A percentile compares a stretch with the other conserved stretches of the same genome.
Conservation (phyloP, 495 filamentous ascomycete genomes). For the Chaetomium tenue region DNA sequence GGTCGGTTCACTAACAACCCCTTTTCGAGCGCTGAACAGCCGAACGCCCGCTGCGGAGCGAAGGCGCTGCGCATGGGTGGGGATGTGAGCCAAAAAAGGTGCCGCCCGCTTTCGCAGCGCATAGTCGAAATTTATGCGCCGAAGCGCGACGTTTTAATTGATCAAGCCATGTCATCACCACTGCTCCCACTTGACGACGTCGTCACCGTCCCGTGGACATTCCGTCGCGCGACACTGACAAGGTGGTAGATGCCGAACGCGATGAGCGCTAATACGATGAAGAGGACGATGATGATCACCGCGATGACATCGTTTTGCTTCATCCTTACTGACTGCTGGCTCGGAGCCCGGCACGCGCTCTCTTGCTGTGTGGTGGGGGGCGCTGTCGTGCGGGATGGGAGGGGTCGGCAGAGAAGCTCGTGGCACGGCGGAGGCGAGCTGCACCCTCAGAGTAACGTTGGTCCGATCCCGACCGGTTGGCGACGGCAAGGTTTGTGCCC, state of each 20-base stretch:
- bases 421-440: constrained; percentile 1
- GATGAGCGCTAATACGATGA: constrained; percentile 67
- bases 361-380: neutral
- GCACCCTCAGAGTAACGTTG: neutral
- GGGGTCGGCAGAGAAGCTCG: neutral
- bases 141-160: too few species aligned
- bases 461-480: neutral
- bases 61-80: neutral
- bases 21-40: neutral
- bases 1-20: neutral
- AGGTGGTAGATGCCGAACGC: constrained; percentile 67
- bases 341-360: too few species aligned
- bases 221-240: constrained; percentile 48
- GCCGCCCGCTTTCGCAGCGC: too few species aligned
- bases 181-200: constrained; percentile 36
- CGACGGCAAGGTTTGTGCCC: neutral
- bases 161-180: constrained; percentile 7
- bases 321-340: constrained; percentile 42
- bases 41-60: neutral
- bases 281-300: constrained; percentile 78
- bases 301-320: constrained; percentile 77
- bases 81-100: too few species aligned
- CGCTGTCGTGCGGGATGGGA: neutral
- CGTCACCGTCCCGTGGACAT: constrained; percentile 37
- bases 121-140: too few species aligned